Evolutionary conservation across 495 filamentous ascomycete genomes (phyloP).

Genomic region (Trichoderma gamsii): DNA sequence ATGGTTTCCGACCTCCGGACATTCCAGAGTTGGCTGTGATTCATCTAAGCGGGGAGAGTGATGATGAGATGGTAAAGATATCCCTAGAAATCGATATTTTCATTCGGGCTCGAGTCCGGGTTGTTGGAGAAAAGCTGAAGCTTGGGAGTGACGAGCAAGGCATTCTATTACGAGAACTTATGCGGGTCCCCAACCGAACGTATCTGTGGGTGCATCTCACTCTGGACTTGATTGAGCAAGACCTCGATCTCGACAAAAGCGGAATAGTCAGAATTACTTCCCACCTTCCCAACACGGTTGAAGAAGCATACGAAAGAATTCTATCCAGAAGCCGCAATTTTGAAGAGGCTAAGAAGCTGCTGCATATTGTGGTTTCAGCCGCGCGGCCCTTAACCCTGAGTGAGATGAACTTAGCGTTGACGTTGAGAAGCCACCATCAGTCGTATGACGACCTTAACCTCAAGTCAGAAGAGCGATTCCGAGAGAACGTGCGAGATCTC

Average conservation of each 20-base stretch:
- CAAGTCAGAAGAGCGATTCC: constrained; percentile 21
- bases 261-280: constrained; percentile 17
- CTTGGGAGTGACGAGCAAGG: not conserved
- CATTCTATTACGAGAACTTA: constrained; percentile 5
- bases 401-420: constrained; percentile 20
- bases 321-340: constrained; percentile 16
- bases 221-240: constrained; percentile 17
- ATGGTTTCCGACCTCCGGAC: constrained; percentile 5
- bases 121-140: not conserved
- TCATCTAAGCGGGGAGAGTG: constrained; percentile 23
- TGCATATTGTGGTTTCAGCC: constrained; percentile 22
- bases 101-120: constrained; percentile 7
- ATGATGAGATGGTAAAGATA: constrained; percentile 28
- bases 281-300: constrained; percentile 18
- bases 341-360: constrained; percentile 16
- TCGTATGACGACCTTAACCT: constrained; percentile 19
- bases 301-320: constrained; percentile 25
- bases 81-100: constrained; percentile 17
- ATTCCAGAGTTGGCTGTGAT: constrained; percentile 26
- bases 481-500: constrained; percentile 16
- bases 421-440: not conserved
- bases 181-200: constrained; percentile 18
- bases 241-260: constrained; percentile 18
- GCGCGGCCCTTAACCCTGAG: constrained; percentile 19
- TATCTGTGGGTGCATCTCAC: constrained; percentile 23